Base-by-base conservation (phyloP, 805 yeast genomes). In the Kodamaea fukazawae region DNA sequence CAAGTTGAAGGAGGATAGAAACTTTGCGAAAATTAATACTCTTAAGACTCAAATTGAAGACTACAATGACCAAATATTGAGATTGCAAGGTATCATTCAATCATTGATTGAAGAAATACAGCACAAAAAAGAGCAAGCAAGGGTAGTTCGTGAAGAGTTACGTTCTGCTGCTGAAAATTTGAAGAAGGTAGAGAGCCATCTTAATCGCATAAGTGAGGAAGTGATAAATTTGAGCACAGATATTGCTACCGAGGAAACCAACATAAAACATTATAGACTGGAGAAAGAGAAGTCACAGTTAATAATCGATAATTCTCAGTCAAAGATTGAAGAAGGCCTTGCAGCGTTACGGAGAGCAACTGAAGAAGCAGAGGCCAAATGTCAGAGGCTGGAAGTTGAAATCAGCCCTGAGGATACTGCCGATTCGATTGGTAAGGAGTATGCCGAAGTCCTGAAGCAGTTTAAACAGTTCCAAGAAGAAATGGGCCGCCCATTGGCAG, bases 401-500 rank as follows among this genome's bases (percentile, higher is more conserved):
- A 46, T 70, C 2, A 42, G 58, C 4, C 68, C 63, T 0, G 56
- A 70, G 0, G 73, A 72, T 29, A 65, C 75, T 2, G 58, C 65
- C 11, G 77, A 76, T 4, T 65, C 71, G 2, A 73, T 83, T 9
- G 72, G 70, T 16, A 45, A 53, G 2, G 83, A 79, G 50, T 69
- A 78, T 37, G 64, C 61, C 16, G 63, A 58, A 13, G 65, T 81
- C 11, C 70, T 75, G 14, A 50, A 55, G 25, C 70, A 71, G 14
- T 71, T 84, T 12, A 62, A 68, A 35, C 70, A 66, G 38, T 77
- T 81, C 2, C 85, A 83, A 47, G 61, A 60, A 30, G 60, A 63
- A 16, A 57, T 80, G 10, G 86, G 85, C 1, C 67, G 75, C 40
- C 57, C 81, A 0, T 73, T 76, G 34, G 83, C 79, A 36, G 75